These are phyloP conservation scores for Polytrichum formosum DNA, from an alignment of 225 moss, liverwort and hornwort genomes.

Conservation along the genomic window DNA sequence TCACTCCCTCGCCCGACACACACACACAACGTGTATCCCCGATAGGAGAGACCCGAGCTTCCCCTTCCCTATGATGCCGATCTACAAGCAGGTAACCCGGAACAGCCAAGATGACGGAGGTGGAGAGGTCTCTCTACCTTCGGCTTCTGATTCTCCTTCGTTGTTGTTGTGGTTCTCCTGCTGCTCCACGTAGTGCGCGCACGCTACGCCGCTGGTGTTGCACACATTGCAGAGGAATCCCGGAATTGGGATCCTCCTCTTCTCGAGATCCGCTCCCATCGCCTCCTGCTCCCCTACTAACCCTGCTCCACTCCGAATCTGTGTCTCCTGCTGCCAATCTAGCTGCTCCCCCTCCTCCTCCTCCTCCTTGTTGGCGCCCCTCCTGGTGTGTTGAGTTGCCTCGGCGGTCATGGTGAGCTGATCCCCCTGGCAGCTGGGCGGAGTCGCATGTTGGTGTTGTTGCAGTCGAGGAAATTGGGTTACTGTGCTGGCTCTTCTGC, in stretches of 20 bases:
- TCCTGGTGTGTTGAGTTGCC: neutral
- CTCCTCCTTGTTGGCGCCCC: neutral
- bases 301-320: neutral
- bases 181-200: neutral
- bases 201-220: neutral
- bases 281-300: conserved; percentile 2
- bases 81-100: neutral
- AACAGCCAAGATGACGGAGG: neutral
- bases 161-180: neutral
- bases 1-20: no score
- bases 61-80: neutral
- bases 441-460: neutral
- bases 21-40: no score
- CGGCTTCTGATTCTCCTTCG: neutral
- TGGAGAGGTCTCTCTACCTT: neutral
- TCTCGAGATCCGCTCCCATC: conserved; percentile 6
- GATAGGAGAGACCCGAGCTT: no score
- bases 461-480: neutral
- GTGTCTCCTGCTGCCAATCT: neutral
- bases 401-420: neutral
- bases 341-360: neutral
- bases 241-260: neutral
- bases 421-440: neutral
- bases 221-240: conserved; percentile 5
- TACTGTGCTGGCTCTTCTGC: neutral